Evolutionary conservation across 768 basidiomycete genomes (phyloP), one percentile per base, ranked within the genome.

Genomic region (Crassisporium funariophilum): DNA sequence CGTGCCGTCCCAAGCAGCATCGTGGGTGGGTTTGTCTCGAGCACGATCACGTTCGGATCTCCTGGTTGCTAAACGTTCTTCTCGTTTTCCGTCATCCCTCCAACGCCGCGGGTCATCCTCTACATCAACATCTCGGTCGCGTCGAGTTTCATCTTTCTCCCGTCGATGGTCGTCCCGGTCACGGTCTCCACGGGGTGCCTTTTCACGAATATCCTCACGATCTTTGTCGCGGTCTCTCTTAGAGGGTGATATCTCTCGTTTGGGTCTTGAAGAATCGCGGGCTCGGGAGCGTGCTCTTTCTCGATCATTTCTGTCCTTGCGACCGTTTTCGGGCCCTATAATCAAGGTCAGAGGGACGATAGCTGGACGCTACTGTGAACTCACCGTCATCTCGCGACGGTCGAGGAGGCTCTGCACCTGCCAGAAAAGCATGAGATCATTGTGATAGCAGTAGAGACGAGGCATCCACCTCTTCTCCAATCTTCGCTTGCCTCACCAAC

Each of bases 51-150:
- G 76, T 34, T 78, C 76, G 46, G 79, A 73, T 47, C 86, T 78
- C 43, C 86, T 75, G 15, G 81, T 73, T 33, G 83, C 78, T 45
- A 89, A 59, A 24, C 88, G 75, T 58, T 91, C 88, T 34, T 91
- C 88, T 37, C 88, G 77, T 63, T 81, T 86, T 12, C 88, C 88
- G 54, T 91, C 88, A 59, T 91, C 88, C 56, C 86, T 75, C 88
- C 88, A 91, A 49, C 83, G 80, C 42, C 89, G 75, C 19, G 83
- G 69, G 54, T 90, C 86, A 35, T 89, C 87, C 6, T 67, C 66
- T 12, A 83, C 83, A n/a, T 73, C 74, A 16, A 63, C 54, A 43
- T 75, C 76, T 23, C 67, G 63, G 29, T 71, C 69, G 22, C 64
- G 50, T 33, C 67, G 64, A 48, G 62, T 50, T 23, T 75, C 73